Evolutionary conservation across 176 grass and related monocot genomes (phyloP).

Genomic region (Aegilops tauschii): DNA sequence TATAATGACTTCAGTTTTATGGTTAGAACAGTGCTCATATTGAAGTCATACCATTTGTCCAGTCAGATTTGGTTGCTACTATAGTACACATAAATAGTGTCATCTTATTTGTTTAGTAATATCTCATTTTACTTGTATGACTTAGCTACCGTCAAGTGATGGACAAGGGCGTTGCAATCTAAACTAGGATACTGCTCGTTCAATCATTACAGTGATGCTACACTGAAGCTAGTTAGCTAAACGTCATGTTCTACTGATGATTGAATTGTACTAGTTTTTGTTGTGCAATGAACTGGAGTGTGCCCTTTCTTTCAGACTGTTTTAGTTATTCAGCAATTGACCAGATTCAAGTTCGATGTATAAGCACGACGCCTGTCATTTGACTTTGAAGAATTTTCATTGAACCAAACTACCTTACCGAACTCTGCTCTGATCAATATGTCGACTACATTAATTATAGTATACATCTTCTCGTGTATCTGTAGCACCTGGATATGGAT

Average conservation of each 20-base stretch:
- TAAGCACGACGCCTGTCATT: not conserved
- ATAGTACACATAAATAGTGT: not conserved
- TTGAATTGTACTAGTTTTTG: not conserved
- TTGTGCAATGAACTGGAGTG: not conserved
- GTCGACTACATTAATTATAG: not conserved
- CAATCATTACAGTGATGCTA: not conserved
- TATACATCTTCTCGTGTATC: not conserved
- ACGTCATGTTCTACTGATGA: not conserved
- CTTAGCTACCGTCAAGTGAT: not conserved
- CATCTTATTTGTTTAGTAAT: not conserved
- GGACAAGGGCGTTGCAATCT: not conserved
- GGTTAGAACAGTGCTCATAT: not conserved
- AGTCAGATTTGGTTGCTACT: not conserved
- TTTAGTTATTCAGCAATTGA: not conserved
- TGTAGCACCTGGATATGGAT: not conserved
- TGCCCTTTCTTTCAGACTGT: not conserved
- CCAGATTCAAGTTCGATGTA: not conserved
- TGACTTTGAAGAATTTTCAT: not conserved
- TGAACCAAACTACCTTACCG: conserved; percentile 10
- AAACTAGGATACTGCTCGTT: not conserved
- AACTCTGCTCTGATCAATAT: not conserved
- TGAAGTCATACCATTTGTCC: not conserved
- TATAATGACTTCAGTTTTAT: not conserved
- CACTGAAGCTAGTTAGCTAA: not conserved
- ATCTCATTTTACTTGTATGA: not conserved